These are phyloP conservation scores for Fraxinus velutina DNA, from an alignment of 305 asterid genomes.

Conservation along the genomic window DNA sequence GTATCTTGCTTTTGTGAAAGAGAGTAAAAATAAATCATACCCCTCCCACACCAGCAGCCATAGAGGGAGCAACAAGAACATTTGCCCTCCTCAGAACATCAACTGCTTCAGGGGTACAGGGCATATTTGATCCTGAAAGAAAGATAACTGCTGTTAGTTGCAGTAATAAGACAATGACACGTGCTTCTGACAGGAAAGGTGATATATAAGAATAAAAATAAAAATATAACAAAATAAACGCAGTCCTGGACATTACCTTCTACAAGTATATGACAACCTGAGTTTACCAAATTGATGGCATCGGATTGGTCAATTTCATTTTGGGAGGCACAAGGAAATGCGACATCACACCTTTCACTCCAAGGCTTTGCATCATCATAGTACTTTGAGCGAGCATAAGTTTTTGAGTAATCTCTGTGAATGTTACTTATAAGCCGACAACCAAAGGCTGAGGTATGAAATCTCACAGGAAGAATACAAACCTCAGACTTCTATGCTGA, in stretches of 20 bases:
- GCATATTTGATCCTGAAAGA: slow-evolving; percentile 86
- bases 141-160: slow-evolving; percentile 20
- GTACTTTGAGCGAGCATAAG: slow-evolving; percentile 94
- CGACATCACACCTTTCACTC: slow-evolving; percentile 93
- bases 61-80: slow-evolving; percentile 86
- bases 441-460: slow-evolving; percentile 10
- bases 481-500: slow-evolving; percentile 95
- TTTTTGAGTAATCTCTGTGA: slow-evolving; percentile 93
- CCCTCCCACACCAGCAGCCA: slow-evolving; percentile 99
- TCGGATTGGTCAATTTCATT: slow-evolving; percentile 91
- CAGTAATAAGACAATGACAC: slow-evolving; percentile 14
- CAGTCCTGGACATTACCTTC: slow-evolving; percentile 57
- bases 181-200: neutral
- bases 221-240: neutral
- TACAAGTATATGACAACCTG: slow-evolving; percentile 82
- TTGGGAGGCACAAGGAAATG: slow-evolving; percentile 93
- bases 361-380: slow-evolving; percentile 94
- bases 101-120: slow-evolving; percentile 89
- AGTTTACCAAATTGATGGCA: slow-evolving; percentile 81
- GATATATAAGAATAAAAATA: neutral
- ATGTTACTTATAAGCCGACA: slow-evolving; percentile 27
- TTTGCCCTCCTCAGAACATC: slow-evolving; percentile 80
- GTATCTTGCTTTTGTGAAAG: slow-evolving; percentile 13
- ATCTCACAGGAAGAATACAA: slow-evolving; percentile 19
- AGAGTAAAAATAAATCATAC: slow-evolving; percentile 35